Evolutionary conservation across 2,329 filamentous ascomycete genomes (phyloP).

Genomic region (Diaporthe batatas): DNA sequence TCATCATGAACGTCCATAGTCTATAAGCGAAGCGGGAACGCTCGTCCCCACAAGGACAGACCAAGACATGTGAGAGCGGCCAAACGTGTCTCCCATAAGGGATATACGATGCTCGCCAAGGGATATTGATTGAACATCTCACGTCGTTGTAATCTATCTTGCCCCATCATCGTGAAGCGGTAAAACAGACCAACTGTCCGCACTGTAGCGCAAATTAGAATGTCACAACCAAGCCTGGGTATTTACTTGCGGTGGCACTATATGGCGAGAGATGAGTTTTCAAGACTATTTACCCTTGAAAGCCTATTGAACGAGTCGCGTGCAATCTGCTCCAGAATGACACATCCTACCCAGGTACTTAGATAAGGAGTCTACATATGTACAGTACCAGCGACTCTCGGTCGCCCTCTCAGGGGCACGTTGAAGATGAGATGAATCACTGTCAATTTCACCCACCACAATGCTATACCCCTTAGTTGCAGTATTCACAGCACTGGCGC

Average conservation of each 20-base stretch:
- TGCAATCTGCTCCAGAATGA: background rate
- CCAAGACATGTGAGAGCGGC: background rate
- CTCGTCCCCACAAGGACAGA: no score
- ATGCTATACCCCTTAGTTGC: background rate
- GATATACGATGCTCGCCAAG: background rate
- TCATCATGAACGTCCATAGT: background rate
- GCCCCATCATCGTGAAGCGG: background rate
- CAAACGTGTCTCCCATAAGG: background rate
- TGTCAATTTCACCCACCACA: background rate
- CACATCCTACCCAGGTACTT: no score
- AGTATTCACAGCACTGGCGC: background rate
- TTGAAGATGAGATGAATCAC: background rate
- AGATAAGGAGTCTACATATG: background rate
- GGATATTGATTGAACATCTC: background rate
- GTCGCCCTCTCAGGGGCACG: no score
- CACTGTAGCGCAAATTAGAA: background rate
- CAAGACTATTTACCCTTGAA: background rate
- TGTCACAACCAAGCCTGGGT: slow-evolving; percentile 8
- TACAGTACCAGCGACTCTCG: background rate
- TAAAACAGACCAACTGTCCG: background rate
- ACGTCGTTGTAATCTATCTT: background rate
- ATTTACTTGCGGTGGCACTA: background rate
- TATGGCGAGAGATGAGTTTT: background rate
- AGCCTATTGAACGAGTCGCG: no score
- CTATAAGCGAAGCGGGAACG: background rate